Evolutionary conservation across 805 yeast species (phyloP).

Genomic region (Dipodascopsis uninucleata): DNA sequence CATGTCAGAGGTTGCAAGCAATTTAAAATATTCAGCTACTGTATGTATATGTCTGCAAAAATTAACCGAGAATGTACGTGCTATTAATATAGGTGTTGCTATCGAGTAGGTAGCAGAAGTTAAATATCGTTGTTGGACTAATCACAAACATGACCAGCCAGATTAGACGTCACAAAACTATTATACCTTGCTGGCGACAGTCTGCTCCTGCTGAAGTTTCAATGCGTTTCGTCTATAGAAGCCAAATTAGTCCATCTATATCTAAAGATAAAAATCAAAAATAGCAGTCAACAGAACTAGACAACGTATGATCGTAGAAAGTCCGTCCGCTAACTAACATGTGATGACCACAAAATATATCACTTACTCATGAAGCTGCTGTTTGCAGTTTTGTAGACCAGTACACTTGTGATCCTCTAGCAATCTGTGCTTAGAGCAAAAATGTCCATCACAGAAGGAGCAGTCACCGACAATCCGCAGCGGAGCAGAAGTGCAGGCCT

Average conservation of each 20-base stretch:
- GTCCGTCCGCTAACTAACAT: no score
- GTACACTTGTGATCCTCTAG: constrained; percentile 80
- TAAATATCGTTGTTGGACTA: no score
- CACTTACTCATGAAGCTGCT: constrained; percentile 61
- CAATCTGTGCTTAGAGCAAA: constrained; percentile 80
- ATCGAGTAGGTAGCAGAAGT: no score
- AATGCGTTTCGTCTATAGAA: constrained; percentile 64
- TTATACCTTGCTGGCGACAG: constrained; percentile 67
- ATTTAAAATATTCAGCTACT: no score
- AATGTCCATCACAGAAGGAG: constrained; percentile 76
- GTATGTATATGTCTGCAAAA: no score
- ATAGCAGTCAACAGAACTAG: constrained; percentile 2
- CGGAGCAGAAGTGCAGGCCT: constrained; percentile 61
- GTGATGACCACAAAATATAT: no score
- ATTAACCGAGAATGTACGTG: no score
- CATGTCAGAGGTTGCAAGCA: no score
- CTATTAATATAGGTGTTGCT: no score
- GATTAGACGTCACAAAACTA: background rate
- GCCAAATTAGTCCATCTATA: no score
- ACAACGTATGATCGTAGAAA: background rate
- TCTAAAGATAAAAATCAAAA: background rate
- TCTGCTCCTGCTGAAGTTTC: constrained; percentile 78
- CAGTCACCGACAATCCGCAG: constrained; percentile 73
- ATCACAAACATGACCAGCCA: constrained; percentile 1
- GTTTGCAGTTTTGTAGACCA: constrained; percentile 77